Base-by-base conservation (phyloP, 1,139 yeast genomes). In the Candida mesenterica region DNA sequence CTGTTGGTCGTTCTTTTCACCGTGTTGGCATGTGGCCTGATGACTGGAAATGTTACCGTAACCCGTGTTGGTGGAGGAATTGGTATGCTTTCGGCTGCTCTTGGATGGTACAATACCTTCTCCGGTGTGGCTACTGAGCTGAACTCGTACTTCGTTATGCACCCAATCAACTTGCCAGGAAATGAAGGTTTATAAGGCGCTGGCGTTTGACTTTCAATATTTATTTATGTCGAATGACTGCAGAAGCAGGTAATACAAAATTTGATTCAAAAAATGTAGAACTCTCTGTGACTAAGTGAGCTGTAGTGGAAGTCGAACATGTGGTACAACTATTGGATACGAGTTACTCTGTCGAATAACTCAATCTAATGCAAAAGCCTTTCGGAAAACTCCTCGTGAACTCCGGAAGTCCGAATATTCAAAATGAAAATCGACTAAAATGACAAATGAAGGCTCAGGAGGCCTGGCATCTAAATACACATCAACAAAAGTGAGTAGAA, bases 31-130 rank as follows among this genome's bases (percentile, higher is more conserved):
- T 73, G 74, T 37, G 87, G 79, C 15, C 69, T 68, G 34, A 75
- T 81, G 47, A 58, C 70, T n/a, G 72, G 68, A 3, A 62, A 63
- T 13, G 68, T 62, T 5, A 62, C 63, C 13, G 62, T 71, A 5
- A 62, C 66, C 30, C 75, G 73, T 50, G 88, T 87, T n/a, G 90
- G 87, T 41, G 92, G 90, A 28, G 79, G 78, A 31, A 59, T 79
- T 48, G 86, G 88, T 19, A 61, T 82, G 24, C 53, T 82, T 30
- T 72, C 84, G 13, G 75, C 84, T 5, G 61, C 77, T 28, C 53
- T 74, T 32, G 92, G 86, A 4, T 80, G 82, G 66, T 82, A 72
- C 55, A 74, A 74, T 46, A 72, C 65, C 39, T 62, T 57, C 37
- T 68, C 73, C 2, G 75, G 75, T 50, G 48, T 62, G 31, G 62